Conservation (phyloP, 2,329 filamentous ascomycete species). For the Metarhizium album region DNA sequence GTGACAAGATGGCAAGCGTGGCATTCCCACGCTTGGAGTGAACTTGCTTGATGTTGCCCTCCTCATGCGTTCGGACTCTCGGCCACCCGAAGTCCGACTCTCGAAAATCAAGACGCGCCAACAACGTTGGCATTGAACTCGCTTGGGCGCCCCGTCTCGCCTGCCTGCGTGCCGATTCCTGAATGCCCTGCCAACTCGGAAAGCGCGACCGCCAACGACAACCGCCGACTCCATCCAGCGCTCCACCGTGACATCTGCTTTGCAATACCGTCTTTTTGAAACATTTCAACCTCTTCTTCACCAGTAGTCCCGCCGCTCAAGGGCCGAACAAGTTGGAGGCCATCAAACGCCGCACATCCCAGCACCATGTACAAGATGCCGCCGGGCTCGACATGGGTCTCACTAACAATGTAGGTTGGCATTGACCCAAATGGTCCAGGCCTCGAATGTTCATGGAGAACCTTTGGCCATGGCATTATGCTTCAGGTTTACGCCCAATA, state of each 20-base stretch:
- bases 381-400: too few species aligned
- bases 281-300: not conserved
- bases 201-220: not conserved
- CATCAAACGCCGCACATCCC: not conserved
- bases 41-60: not conserved
- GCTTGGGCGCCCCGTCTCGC: not conserved
- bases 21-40: not conserved
- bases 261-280: not conserved
- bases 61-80: not conserved
- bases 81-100: too few species aligned
- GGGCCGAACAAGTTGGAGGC: not conserved
- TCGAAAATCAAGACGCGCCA: not conserved
- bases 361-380: not conserved
- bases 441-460: not conserved
- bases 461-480: conserved; percentile 6
- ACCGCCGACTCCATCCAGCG: not conserved
- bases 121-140: not conserved
- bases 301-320: not conserved
- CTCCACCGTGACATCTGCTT: not conserved
- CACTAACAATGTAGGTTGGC: too few species aligned
- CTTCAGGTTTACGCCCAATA: conserved; percentile 45
- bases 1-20: not conserved
- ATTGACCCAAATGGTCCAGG: not conserved
- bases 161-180: not conserved
- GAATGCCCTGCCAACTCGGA: not conserved